These are phyloP conservation scores for Phaeosphaeriaceae sp. DNA, from an alignment of 2,329 filamentous ascomycete genomes.

Conservation along the genomic window DNA sequence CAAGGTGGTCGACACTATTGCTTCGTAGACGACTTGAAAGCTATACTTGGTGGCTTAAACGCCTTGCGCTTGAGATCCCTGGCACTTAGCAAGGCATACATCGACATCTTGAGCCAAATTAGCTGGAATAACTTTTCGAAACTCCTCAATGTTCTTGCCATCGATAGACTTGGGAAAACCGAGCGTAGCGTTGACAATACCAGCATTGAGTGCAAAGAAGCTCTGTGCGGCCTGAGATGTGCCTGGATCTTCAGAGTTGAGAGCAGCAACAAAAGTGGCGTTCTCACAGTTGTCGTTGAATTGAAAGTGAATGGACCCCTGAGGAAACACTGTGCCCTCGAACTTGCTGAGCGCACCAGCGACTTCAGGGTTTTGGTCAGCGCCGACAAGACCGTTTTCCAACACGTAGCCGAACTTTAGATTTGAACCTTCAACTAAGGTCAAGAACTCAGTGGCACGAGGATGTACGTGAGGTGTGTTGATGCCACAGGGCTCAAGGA, in stretches of 20 bases:
- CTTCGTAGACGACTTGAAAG: no score
- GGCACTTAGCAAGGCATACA: conserved; percentile 61
- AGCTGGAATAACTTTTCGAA: conserved; percentile 49
- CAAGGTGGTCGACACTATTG: no score
- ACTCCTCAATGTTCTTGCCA: conserved; percentile 45
- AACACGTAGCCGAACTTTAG: conserved; percentile 55
- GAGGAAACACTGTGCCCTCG: conserved; percentile 56
- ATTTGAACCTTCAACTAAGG: conserved; percentile 49
- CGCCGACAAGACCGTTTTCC: conserved; percentile 52
- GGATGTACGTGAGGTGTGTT: conserved; percentile 59
- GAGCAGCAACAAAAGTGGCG: conserved; percentile 52
- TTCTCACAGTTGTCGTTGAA: conserved; percentile 55
- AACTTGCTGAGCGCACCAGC: conserved; percentile 49
- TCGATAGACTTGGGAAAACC: conserved; percentile 44
- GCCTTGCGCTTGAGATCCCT: no score
- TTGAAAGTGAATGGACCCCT: conserved; percentile 57
- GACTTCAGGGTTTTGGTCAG: conserved; percentile 47
- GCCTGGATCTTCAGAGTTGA: conserved; percentile 55
- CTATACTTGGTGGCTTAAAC: no score
- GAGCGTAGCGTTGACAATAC: conserved; percentile 47
- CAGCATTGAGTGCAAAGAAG: conserved; percentile 49
- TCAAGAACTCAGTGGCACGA: conserved; percentile 57
- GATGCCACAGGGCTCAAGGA: conserved; percentile 54
- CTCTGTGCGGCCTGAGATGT: conserved; percentile 51
- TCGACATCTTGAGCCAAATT: conserved; percentile 62